Conservation (phyloP, 106 monocot species). For the Acanthochlamys bracteata region DNA sequence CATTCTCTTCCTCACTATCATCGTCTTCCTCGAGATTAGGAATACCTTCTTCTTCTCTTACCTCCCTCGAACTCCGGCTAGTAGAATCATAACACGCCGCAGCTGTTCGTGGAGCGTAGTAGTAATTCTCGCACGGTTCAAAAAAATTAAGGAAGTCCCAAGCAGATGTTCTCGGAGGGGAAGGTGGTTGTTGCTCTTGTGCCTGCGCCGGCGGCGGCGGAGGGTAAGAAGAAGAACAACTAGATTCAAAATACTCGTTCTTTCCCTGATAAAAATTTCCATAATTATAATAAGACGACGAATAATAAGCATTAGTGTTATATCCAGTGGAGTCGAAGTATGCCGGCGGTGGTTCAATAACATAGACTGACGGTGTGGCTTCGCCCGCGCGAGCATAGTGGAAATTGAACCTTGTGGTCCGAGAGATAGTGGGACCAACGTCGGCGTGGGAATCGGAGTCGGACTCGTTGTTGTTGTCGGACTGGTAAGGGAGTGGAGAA, state of each 20-base stretch:
- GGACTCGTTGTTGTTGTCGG: background rate
- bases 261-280: constrained; percentile 3
- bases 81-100: background rate
- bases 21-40: constrained; percentile 39
- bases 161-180: constrained; percentile 23
- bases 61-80: constrained; percentile 24
- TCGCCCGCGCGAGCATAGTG: constrained; percentile 5
- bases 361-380: constrained; percentile 2
- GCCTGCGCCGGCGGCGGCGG: background rate
- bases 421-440: background rate
- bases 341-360: background rate
- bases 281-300: background rate
- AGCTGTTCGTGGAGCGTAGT: background rate
- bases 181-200: constrained; percentile 34
- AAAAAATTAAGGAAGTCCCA: constrained; percentile 46
- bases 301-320: background rate
- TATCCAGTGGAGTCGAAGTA: background rate
- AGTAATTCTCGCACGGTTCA: constrained; percentile 12
- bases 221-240: background rate
- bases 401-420: background rate
- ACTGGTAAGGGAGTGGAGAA: background rate
- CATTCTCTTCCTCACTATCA: background rate
- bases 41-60: constrained; percentile 41
- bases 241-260: constrained; percentile 6
- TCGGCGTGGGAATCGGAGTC: background rate